These are phyloP conservation scores for Lyophyllum semitale DNA, from an alignment of 768 basidiomycete genomes.

Conservation along the genomic window DNA sequence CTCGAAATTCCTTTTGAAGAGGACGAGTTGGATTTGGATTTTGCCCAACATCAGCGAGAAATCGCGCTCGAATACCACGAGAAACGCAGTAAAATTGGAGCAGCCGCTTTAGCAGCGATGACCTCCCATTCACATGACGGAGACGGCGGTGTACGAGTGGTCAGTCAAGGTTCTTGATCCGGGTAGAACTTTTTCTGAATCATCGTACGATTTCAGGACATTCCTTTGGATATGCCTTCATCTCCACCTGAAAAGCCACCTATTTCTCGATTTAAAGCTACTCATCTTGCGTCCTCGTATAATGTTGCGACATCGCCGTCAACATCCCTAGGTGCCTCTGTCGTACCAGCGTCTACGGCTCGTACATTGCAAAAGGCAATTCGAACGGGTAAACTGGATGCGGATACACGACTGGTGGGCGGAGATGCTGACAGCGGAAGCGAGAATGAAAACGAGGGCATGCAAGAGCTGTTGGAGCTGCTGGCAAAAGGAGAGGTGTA, in stretches of 20 bases:
- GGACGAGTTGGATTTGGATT: conserved; percentile 60
- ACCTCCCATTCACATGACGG: conserved; percentile 44
- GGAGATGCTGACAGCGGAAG: conserved; percentile 56
- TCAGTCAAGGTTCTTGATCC: neutral
- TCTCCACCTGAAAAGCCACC: conserved; percentile 45
- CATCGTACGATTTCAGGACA: conserved; percentile 31
- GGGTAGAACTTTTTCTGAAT: conserved; percentile 6
- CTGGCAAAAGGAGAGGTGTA: conserved; percentile 52
- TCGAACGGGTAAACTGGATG: conserved; percentile 57
- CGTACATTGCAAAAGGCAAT: conserved; percentile 54
- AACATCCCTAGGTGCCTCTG: conserved; percentile 42
- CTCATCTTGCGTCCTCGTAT: conserved; percentile 51
- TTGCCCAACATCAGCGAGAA: conserved; percentile 71
- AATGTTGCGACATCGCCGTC: conserved; percentile 37
- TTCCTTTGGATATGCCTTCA: conserved; percentile 43
- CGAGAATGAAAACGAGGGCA: conserved; percentile 51
- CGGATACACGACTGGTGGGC: conserved; percentile 48
- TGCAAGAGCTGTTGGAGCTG: conserved; percentile 54
- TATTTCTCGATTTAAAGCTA: conserved; percentile 69
- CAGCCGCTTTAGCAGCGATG: conserved; percentile 54
- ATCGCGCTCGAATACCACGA: conserved; percentile 71
- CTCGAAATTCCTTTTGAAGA: conserved; percentile 41
- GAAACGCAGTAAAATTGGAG: conserved; percentile 58
- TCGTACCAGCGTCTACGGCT: conserved; percentile 45
- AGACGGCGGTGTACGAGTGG: conserved; percentile 48